These are phyloP conservation scores for Suillus subaureus DNA, from an alignment of 768 basidiomycete species.

Conservation along the genomic window DNA sequence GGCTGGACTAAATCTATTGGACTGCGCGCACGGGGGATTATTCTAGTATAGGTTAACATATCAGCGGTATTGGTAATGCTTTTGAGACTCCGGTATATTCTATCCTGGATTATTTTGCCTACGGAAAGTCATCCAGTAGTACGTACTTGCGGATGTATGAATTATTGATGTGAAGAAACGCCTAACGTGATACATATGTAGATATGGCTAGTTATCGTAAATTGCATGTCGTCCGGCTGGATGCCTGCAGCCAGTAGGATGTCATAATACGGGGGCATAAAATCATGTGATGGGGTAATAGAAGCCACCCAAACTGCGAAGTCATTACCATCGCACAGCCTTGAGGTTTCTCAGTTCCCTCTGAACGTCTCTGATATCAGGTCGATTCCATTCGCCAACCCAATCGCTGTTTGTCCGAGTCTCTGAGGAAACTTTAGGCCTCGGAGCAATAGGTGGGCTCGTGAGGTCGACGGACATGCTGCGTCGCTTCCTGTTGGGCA, in stretches of 20 bases:
- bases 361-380: slow-evolving; percentile 42
- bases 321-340: neutral
- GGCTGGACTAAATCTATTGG: no score
- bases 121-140: no score
- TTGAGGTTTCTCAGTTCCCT: slow-evolving; percentile 35
- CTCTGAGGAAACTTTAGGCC: neutral
- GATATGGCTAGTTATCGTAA: neutral
- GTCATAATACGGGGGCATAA: neutral
- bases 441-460: neutral
- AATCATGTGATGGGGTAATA: neutral
- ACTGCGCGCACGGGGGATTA: no score
- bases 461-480: slow-evolving; percentile 19
- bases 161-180: no score
- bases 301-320: neutral
- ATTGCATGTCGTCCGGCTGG: slow-evolving; percentile 9
- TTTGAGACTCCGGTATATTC: no score
- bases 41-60: no score
- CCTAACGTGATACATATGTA: slow-evolving; percentile 15
- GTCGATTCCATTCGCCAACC: slow-evolving; percentile 45
- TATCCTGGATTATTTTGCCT: no score
- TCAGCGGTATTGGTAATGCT: no score
- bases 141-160: no score
- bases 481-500: slow-evolving; percentile 10
- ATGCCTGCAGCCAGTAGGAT: slow-evolving; percentile 20
- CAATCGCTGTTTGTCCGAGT: slow-evolving; percentile 23